Percentiles rank a stretch among this genome's conserved stretches.
Conservation (phyloP, 2,329 filamentous ascomycete genomes). For the Lasiodiplodia hormozganensis region DNA sequence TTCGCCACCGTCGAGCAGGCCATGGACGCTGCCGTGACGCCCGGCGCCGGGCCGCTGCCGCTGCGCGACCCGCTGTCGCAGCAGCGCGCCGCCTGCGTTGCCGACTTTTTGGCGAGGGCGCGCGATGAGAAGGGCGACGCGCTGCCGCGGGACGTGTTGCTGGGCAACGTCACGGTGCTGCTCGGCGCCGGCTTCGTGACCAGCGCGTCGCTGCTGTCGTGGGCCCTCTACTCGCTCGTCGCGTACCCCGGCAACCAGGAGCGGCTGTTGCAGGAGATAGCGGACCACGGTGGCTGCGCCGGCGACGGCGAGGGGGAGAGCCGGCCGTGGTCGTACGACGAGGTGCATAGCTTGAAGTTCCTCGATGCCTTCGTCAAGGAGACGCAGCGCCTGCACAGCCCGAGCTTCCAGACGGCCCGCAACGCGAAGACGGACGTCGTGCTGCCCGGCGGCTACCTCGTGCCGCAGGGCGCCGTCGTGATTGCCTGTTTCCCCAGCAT, state of each 20-base stretch:
- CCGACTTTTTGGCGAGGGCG: background rate
- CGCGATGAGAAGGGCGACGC: background rate
- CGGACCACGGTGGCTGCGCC: background rate
- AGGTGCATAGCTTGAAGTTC: background rate
- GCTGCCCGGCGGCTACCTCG: constrained; percentile 4
- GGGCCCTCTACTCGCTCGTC: background rate
- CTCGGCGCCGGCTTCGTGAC: constrained; percentile 4
- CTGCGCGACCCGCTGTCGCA: constrained; percentile 1
- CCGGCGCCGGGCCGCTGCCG: background rate
- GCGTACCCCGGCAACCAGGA: background rate
- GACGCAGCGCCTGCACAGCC: constrained; percentile 2
- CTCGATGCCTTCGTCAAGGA: constrained; percentile 4
- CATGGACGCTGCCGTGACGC: background rate
- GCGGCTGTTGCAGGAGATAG: background rate
- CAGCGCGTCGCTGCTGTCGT: constrained; percentile 1
- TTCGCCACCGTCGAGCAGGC: background rate
- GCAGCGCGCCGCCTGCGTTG: background rate
- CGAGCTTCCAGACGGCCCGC: constrained; percentile 1
- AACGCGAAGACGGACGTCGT: constrained; percentile 4
- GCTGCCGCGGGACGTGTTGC: too few relatives aligned
- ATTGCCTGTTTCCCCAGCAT: background rate
- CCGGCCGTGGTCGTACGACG: background rate
- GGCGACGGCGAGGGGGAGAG: background rate
- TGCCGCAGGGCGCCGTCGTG: background rate
- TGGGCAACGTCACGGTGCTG: background rate